A percentile compares a stretch with the other conserved stretches of the same genome.
Evolutionary conservation across 139 green algal species (phyloP).

Genomic region (Tetradesmus obliquus): DNA sequence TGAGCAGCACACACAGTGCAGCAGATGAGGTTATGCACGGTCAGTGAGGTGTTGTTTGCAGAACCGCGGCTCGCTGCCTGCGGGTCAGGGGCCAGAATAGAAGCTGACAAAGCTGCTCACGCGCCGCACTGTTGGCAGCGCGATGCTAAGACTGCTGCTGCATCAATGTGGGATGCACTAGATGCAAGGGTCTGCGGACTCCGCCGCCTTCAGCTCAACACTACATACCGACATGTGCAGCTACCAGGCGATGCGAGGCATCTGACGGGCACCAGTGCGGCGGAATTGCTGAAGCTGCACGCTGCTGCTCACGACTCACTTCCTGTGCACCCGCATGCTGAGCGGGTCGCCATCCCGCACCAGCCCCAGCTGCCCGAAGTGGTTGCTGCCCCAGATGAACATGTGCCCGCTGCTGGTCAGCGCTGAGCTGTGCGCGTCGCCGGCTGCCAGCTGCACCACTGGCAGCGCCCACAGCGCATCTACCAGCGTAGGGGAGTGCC

Average conservation of each 20-base stretch:
- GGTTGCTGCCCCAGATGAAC: conserved; percentile 91
- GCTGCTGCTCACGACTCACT: conserved; percentile 24
- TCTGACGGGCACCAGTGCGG: background rate
- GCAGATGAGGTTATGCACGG: background rate
- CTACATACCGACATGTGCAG: too few relatives aligned
- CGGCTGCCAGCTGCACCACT: conserved; percentile 81
- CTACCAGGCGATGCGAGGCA: too few relatives aligned
- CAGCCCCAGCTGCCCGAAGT: conserved; percentile 88
- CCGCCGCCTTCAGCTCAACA: too few relatives aligned
- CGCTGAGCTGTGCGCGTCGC: conserved; percentile 81
- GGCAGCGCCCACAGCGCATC: conserved; percentile 87
- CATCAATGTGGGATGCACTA: too few relatives aligned
- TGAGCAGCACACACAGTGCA: background rate
- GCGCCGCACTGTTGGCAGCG: too few relatives aligned
- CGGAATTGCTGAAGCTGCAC: background rate
- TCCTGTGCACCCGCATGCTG: conserved; percentile 19
- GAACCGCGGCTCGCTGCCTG: too few relatives aligned
- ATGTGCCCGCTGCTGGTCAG: conserved; percentile 87
- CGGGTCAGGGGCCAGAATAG: too few relatives aligned
- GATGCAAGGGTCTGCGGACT: too few relatives aligned
- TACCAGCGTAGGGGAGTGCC: conserved; percentile 66
- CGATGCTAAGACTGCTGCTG: too few relatives aligned
- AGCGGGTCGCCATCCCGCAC: conserved; percentile 51
- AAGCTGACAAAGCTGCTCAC: too few relatives aligned
- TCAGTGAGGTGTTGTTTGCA: too few relatives aligned